phyloP scores from a whole-genome alignment of 805 yeast species.

The Starmera dryadoides region DNA sequence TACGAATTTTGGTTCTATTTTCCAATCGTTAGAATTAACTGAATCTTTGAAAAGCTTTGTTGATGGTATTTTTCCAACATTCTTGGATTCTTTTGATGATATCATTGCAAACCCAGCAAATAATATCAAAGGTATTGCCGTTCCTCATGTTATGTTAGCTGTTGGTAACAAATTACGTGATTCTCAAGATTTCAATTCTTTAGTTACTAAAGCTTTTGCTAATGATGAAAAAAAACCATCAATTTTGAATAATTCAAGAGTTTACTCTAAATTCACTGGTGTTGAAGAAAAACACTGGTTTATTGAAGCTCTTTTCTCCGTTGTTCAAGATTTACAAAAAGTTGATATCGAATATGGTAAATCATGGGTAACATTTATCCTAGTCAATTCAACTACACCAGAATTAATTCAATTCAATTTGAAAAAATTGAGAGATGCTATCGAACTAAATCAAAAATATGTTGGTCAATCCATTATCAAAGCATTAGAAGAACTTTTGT shows the following conservation, averaged over 20 bases:
- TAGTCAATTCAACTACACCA: slow-evolving; percentile 27
- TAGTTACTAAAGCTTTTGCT: slow-evolving; percentile 27
- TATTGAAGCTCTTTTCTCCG: slow-evolving; percentile 33
- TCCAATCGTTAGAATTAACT: slow-evolving; percentile 11
- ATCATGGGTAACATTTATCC: slow-evolving; percentile 40
- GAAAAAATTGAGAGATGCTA: slow-evolving; percentile 24
- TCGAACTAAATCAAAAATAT: slow-evolving; percentile 26
- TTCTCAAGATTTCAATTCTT: slow-evolving; percentile 19
- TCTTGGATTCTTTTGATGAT: slow-evolving; percentile 31
- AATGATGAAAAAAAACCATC: slow-evolving; percentile 36
- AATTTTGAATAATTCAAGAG: slow-evolving; percentile 37
- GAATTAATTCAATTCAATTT: slow-evolving; percentile 7
- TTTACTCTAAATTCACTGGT: slow-evolving; percentile 40
- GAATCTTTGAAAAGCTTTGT: slow-evolving; percentile 10
- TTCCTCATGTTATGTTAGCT: slow-evolving; percentile 43
- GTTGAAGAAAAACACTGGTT: slow-evolving; percentile 47
- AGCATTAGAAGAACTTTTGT: slow-evolving; percentile 30
- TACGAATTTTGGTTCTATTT: slow-evolving; percentile 34
- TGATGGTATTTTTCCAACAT: slow-evolving; percentile 17
- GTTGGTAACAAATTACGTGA: slow-evolving; percentile 15
- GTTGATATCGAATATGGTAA: slow-evolving; percentile 23
- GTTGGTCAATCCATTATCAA: slow-evolving; percentile 37
- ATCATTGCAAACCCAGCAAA: slow-evolving; percentile 45
- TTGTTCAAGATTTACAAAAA: slow-evolving; percentile 18
- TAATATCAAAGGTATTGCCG: slow-evolving; percentile 33